Conservation (phyloP, 148 eudicot species). For the Limonium bicolor region DNA sequence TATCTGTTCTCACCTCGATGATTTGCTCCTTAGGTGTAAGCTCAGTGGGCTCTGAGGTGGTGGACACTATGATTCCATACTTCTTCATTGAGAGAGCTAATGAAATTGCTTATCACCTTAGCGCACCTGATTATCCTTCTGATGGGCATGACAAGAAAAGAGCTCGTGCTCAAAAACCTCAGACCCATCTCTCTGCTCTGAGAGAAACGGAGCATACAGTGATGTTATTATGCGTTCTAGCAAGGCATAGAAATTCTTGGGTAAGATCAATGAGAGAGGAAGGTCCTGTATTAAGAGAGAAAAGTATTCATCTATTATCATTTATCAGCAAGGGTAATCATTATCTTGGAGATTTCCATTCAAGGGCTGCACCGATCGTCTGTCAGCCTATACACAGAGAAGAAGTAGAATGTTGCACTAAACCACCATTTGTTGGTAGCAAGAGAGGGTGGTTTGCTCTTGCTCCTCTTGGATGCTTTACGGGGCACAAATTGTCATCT, state of each 20-base stretch:
- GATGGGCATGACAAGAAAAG: constrained; percentile 59
- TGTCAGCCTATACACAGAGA: constrained; percentile 62
- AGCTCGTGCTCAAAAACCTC: constrained; percentile 47
- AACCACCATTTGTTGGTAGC: constrained; percentile 48
- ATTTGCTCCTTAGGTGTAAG: constrained; percentile 58
- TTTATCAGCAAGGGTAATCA: constrained; percentile 68
- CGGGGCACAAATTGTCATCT: constrained; percentile 22
- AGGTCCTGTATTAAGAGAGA: constrained; percentile 72
- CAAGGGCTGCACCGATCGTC: constrained; percentile 30
- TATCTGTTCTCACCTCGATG: constrained; percentile 66
- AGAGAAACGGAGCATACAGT: constrained; percentile 68
- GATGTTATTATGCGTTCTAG: constrained; percentile 50
- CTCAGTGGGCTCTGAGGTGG: constrained; percentile 32
- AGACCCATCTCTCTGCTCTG: constrained; percentile 43
- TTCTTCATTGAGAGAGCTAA: constrained; percentile 54
- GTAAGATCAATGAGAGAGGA: constrained; percentile 46
- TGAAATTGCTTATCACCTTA: constrained; percentile 50
- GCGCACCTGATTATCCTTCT: constrained; percentile 51
- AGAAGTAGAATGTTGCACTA: constrained; percentile 46
- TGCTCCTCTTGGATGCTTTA: constrained; percentile 54
- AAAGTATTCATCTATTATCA: constrained; percentile 71
- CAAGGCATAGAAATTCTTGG: constrained; percentile 64
- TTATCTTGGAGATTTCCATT: constrained; percentile 32
- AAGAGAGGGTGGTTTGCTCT: constrained; percentile 73
- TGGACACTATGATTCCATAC: constrained; percentile 51